Base-by-base conservation (phyloP, 345 rosid species). In the Lepidium sativum region DNA sequence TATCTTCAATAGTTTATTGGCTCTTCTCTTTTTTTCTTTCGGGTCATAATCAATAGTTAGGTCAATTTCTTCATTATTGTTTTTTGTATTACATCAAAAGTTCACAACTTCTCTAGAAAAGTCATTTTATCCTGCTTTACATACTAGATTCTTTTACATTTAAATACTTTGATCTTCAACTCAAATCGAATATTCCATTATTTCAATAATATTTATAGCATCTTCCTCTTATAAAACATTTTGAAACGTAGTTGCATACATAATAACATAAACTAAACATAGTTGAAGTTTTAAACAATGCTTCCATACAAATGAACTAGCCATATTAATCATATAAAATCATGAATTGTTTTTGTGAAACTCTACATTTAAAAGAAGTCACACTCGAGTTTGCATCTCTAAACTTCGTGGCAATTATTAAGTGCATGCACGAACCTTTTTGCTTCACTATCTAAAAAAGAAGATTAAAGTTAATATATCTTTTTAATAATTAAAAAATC, bases 381-480 rank as follows among this genome's bases (percentile, higher is more conserved):
- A 39, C 59, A 49, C 48, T 71, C 70, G 21, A 71, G 54, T 64
- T 71, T 65, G 66, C 75, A 56, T 48, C 60, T 71, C 58, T 20
- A 38, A 14, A 18, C 5, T 29, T 37, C 33, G 34, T 37, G 42
- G 9, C 29, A 60, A 52, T 34, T 33, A 52, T 14, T 21, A n/a
- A 18, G 44, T 55, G 51, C 65, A 63, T 48, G 69, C 75, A 71
- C 53, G 57, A 63, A 69, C 49, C 59, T 64, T 71, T 71, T 63
- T 39, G 20, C 8, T 52, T 38, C 70, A 54, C 53, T 55, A 31
- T 63, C 65, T 32, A 38, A 47, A 29, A 5, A 31, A 55, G 48
- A 31, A 55, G 48, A 15, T 35, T 63, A 48, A 63, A 55, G 37
- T 45, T 17, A 7, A 27, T 62, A 17, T 53, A 50, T 35, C 27